Evolutionary conservation across 2,329 filamentous ascomycete genomes (phyloP), one percentile per base, ranked within the genome.

Genomic region (Nemania sp.): DNA sequence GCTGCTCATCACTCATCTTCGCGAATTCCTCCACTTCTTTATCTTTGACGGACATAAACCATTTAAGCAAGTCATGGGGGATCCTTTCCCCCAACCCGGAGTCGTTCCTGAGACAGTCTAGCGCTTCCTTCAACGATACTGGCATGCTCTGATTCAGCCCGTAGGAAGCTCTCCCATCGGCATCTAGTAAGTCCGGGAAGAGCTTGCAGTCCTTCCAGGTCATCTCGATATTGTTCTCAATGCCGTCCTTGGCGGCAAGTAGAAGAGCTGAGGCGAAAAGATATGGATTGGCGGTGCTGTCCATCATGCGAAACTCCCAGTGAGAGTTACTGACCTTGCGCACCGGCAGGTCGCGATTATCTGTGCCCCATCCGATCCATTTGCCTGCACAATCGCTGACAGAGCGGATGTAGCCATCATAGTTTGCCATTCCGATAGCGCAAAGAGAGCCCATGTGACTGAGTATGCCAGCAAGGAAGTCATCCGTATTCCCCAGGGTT

Each of bases 341-440:
- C 39, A 59, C 51, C 5, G 51, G 60, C 18, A 62, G 13, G 29
- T 62, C 47, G n/a, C 52, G 51, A n/a, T 59, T 59, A 18, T 56
- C 40, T 1, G 55, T 46, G n/a, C 60, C 60, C n/a, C 35, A 62
- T 2, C 60, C 56, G 34, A 62, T 48, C 59, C 55, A 62, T 40
- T 15, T 35, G 5, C 55, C 55, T 10, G 60, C 60, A 6, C 32
- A 29, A 37, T 56, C 51, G 17, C 47, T 55, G 1, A 46, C 42
- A 13, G 52, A 25, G 20, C 55, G 55, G 34, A 11, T 11, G 47
- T 62, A 56, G 47, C 55, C 39, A n/a, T 62, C 60, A 32, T 59
- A 59, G 15, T 54, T 62, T 15, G 60, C 50, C 55, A 62, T 59
- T n/a, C 60, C 60, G 32, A 59, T 35, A 2, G 51, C 55, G 25